These are phyloP conservation scores for Triticum urartu DNA, from an alignment of 176 grass and related monocot species.

Conservation along the genomic window DNA sequence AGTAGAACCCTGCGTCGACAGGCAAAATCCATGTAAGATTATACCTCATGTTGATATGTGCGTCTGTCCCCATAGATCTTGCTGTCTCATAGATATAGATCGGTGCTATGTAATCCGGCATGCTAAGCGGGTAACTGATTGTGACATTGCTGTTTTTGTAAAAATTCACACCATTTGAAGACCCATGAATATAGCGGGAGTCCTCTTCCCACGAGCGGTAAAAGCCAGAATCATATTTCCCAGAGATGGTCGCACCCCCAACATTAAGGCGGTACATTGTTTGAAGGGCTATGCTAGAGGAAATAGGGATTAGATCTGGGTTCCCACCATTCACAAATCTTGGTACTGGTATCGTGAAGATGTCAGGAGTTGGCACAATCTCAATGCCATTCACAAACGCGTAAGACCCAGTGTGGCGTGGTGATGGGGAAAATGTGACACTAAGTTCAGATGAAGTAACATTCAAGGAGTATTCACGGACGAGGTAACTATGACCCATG, in stretches of 20 bases:
- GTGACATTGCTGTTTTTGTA: conserved; percentile 3
- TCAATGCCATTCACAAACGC: conserved; percentile 48
- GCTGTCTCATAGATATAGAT: not conserved
- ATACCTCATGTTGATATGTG: conserved; percentile 1
- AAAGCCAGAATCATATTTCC: not conserved
- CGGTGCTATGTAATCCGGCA: conserved; percentile 25
- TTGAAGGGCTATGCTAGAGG: not conserved
- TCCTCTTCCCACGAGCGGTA: conserved; percentile 31
- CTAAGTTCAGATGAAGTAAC: not conserved
- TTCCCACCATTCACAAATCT: not conserved
- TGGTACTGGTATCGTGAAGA: not conserved
- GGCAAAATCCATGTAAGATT: conserved; percentile 38
- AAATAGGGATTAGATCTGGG: not conserved
- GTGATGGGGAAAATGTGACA: not conserved
- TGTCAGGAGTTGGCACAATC: conserved; percentile 30
- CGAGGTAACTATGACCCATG: not conserved
- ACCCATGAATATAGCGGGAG: conserved; percentile 19
- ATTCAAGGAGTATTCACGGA: not conserved
- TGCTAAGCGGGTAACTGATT: not conserved
- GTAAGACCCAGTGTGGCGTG: not conserved
- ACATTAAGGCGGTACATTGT: conserved; percentile 40
- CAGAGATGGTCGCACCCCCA: not conserved
- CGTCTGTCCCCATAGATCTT: conserved; percentile 24
- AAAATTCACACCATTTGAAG: not conserved
- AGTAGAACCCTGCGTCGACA: conserved; percentile 33